Percentiles rank a stretch among this genome's conserved stretches.
phyloP scores from a whole-genome alignment of 768 basidiomycete genomes.

The Tylopilus plumbeoviolaceoides region DNA sequence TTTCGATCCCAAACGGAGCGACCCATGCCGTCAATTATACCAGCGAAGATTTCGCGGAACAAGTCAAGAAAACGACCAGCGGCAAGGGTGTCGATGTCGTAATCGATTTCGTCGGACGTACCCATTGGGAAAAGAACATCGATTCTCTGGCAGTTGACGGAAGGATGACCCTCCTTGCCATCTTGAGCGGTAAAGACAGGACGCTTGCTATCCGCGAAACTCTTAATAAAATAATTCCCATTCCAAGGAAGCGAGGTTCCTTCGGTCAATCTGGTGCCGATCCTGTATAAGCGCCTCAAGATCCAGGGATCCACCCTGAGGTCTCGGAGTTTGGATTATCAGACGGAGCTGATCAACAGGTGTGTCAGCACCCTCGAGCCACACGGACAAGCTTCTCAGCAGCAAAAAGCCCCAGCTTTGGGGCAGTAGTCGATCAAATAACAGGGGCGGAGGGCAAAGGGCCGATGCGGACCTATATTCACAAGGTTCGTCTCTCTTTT shows the following conservation, averaged over 20 bases:
- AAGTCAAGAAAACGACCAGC: slow-evolving; percentile 63
- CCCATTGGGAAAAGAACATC: slow-evolving; percentile 72
- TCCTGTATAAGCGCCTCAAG: slow-evolving; percentile 80
- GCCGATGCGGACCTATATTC: slow-evolving; percentile 67
- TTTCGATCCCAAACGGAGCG: slow-evolving; percentile 60
- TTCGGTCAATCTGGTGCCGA: slow-evolving; percentile 53
- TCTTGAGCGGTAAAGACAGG: slow-evolving; percentile 55
- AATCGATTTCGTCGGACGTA: slow-evolving; percentile 79
- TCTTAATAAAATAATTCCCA: slow-evolving; percentile 16
- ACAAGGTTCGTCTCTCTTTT: slow-evolving; percentile 50
- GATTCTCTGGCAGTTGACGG: slow-evolving; percentile 68
- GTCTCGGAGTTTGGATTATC: slow-evolving; percentile 69
- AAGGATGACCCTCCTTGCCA: slow-evolving; percentile 63
- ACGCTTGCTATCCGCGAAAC: slow-evolving; percentile 16
- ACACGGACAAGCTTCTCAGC: neutral
- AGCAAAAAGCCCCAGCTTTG: slow-evolving; percentile 42
- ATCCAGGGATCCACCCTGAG: slow-evolving; percentile 89
- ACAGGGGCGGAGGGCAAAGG: slow-evolving; percentile 55
- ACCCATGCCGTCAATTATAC: slow-evolving; percentile 84
- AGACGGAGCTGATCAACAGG: slow-evolving; percentile 64
- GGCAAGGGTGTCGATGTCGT: slow-evolving; percentile 77
- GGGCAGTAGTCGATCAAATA: slow-evolving; percentile 53
- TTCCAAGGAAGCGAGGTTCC: slow-evolving; percentile 48
- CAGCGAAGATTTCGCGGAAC: slow-evolving; percentile 72
- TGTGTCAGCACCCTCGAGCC: slow-evolving; percentile 23